Conservation (phyloP, 202 grass and related monocot genomes). For the Panicum hallii region DNA sequence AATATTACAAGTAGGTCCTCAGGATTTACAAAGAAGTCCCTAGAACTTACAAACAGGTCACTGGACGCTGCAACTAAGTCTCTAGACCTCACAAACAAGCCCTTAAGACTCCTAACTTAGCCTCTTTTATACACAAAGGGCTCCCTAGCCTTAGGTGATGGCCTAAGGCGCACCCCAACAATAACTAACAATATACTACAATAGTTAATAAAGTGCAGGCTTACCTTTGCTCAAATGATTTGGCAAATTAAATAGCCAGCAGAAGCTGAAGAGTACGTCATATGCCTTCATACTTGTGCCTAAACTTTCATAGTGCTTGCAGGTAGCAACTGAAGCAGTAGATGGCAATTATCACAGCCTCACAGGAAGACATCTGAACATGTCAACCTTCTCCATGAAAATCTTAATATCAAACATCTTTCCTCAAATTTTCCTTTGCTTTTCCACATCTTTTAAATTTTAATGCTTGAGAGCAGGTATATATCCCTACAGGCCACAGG, state of each 20-base stretch:
- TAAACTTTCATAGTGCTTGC: neutral
- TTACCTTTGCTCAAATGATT: neutral
- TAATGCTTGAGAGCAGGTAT: constrained; percentile 1
- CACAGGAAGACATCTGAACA: neutral
- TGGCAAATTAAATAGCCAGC: neutral
- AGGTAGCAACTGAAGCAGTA: neutral
- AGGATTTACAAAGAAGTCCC: no score
- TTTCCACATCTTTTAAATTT: neutral
- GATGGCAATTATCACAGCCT: neutral
- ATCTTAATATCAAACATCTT: neutral
- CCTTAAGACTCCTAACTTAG: no score
- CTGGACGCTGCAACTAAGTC: no score
- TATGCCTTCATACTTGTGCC: neutral
- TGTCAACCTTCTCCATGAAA: neutral
- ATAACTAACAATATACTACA: neutral
- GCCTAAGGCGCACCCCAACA: no score
- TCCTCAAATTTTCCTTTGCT: neutral
- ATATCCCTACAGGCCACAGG: constrained; percentile 22
- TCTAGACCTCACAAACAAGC: no score
- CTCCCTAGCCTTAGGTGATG: no score
- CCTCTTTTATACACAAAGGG: no score
- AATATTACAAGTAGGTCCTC: no score
- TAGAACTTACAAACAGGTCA: no score
- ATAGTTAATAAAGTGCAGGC: neutral
- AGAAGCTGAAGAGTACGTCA: neutral